phyloP scores from a whole-genome alignment of 345 rosid genomes.

The Salix exigua region DNA sequence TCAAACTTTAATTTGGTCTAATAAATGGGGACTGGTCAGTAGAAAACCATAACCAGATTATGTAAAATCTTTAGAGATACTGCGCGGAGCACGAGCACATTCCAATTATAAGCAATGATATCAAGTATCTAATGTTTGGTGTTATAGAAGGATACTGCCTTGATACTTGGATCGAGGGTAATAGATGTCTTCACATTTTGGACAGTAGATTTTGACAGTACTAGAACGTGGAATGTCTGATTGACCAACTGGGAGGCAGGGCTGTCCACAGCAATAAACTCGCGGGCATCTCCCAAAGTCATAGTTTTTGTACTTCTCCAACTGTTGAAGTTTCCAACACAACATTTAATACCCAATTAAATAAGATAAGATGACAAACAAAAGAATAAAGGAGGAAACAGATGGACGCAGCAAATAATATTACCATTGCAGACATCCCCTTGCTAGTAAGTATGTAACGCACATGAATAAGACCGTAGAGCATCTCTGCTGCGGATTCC shows the following conservation, averaged over 20 bases:
- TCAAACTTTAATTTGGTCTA: neutral
- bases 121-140: neutral
- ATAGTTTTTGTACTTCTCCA: slow-evolving; percentile 79
- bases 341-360: slow-evolving; percentile 6
- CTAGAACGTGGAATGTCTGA: slow-evolving; percentile 96
- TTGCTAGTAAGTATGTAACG: slow-evolving; percentile 85
- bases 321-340: slow-evolving; percentile 28
- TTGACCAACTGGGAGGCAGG: slow-evolving; percentile 98
- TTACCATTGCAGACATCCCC: slow-evolving; percentile 95
- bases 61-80: neutral
- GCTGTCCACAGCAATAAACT: slow-evolving; percentile 98
- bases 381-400: neutral
- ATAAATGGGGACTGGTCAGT: neutral
- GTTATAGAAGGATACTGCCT: slow-evolving; percentile 83
- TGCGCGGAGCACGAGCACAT: neutral
- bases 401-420: neutral
- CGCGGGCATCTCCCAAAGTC: slow-evolving; percentile 98
- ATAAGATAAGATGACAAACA: neutral
- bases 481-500: slow-evolving; percentile 95
- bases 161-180: slow-evolving; percentile 96
- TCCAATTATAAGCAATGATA: neutral
- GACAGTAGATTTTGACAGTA: slow-evolving; percentile 92
- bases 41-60: neutral
- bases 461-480: slow-evolving; percentile 92
- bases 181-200: slow-evolving; percentile 92